Base-by-base conservation (phyloP, 2,329 filamentous ascomycete genomes). In the Penicillium sp. region DNA sequence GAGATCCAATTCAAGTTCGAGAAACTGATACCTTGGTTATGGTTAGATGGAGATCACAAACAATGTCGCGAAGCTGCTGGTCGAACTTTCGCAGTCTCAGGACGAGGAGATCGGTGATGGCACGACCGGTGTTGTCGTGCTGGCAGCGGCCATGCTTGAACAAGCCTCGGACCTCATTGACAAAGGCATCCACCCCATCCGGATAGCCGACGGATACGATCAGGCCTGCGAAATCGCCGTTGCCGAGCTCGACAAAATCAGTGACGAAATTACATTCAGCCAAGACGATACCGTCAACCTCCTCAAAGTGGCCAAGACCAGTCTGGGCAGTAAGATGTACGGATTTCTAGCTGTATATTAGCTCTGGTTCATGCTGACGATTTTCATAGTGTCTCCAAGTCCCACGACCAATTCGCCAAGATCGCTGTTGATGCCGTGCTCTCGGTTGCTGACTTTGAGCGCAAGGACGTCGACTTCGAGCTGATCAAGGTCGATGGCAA, bases 401-500 rank as follows among this genome's bases (percentile, higher is more conserved):
- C 94, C 42, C 94, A 99, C 78, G 93, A 97, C 77, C 93, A 97
- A 75, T 99, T 99, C 73, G 90, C 94, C 71, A 89, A 95, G 67
- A 99, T 99, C 71, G 94, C 94, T 54, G 92, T 99, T 46, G 94
- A 99, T 72, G 95, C 94, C 43, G 93, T 99, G 50, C 85, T 99
- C 59, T 96, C 93, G 2, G 95, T 99, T 58, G 94, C 94, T 52
- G 94, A 99, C 74, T 82, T 99, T 55, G 91, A 97, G 73, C 89
- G 93, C 65, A 96, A 92, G 79, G 94, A 99, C 72, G 95, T 99
- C 60, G 93, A 99, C 74, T 99, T 99, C 73, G 94, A 99, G 80
- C 81, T 99, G 67, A 99, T 99, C 82, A 99, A 99, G 84, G 93
- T 99, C 51, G 94, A 99, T 71, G 93, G 94, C 70, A 99, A 99